Percentiles rank a stretch among this genome's conserved stretches.
These are phyloP conservation scores for Aspergillus sp. DNA, from an alignment of 2,329 filamentous ascomycete species.

Conservation along the genomic window DNA sequence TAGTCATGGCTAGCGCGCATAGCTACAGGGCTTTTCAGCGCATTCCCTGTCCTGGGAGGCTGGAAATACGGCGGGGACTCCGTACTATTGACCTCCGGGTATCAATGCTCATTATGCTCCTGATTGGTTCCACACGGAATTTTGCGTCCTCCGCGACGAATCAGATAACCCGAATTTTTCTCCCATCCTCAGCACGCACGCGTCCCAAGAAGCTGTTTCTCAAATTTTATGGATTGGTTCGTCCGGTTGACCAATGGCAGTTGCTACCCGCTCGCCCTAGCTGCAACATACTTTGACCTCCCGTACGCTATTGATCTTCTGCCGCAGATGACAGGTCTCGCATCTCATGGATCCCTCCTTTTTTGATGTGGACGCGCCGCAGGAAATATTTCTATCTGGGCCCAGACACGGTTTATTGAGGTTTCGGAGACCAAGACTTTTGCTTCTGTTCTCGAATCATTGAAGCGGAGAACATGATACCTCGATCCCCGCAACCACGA, in stretches of 20 bases:
- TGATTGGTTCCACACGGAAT: not conserved
- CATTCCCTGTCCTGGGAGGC: not conserved
- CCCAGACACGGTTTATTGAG: not conserved
- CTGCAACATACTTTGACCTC: slow-evolving; percentile 16
- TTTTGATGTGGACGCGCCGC: not conserved
- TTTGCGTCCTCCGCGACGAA: not conserved
- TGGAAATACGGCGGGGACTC: no score
- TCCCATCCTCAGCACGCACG: not conserved
- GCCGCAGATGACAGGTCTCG: slow-evolving; percentile 29
- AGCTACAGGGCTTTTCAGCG: not conserved
- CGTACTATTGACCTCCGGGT: not conserved
- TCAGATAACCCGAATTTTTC: not conserved
- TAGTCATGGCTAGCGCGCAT: slow-evolving; percentile 18
- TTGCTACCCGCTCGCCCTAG: slow-evolving; percentile 8
- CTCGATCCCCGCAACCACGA: not conserved
- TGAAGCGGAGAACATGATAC: not conserved
- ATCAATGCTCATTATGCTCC: not conserved
- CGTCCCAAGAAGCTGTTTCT: not conserved
- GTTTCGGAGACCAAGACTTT: not conserved
- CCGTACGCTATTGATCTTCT: slow-evolving; percentile 4
- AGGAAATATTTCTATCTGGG: slow-evolving; percentile 5
- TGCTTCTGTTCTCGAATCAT: not conserved
- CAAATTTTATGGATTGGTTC: not conserved
- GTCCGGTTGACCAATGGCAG: slow-evolving; percentile 8
- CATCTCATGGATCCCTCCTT: slow-evolving; percentile 10